Conservation (phyloP, 495 filamentous ascomycete genomes). For the Penicillium coprophilum region DNA sequence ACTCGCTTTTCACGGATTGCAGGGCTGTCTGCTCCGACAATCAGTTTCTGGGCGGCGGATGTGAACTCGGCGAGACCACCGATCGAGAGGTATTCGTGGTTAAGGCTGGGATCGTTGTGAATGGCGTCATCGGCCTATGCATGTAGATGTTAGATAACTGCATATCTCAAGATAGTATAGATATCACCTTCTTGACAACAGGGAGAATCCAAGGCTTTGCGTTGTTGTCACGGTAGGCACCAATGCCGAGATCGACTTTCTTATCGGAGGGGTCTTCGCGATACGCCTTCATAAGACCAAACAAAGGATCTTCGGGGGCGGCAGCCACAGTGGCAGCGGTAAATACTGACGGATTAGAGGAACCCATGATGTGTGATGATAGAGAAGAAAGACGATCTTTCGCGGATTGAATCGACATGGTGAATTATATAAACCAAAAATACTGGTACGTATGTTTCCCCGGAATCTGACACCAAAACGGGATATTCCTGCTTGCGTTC, state of each 20-base stretch:
- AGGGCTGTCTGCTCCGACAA: constrained; percentile 76
- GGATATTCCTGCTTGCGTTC: constrained; percentile 34
- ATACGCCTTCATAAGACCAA: constrained; percentile 88
- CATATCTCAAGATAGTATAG: constrained; percentile 17
- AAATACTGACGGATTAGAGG: constrained; percentile 63
- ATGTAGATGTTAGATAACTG: constrained; percentile 8
- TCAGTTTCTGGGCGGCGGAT: constrained; percentile 81
- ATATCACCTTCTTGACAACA: constrained; percentile 83
- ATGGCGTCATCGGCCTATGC: constrained; percentile 83
- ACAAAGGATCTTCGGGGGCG: constrained; percentile 93
- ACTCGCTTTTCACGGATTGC: constrained; percentile 83
- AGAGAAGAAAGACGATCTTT: constrained; percentile 42
- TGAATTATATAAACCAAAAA: constrained; percentile 12
- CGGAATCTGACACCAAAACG: constrained; percentile 28
- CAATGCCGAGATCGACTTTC: constrained; percentile 96
- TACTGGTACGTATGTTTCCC: constrained; percentile 11
- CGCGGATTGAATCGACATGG: constrained; percentile 25
- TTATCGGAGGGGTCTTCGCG: constrained; percentile 76
- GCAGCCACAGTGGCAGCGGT: constrained; percentile 76
- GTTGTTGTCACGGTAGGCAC: constrained; percentile 92
- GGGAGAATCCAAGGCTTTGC: constrained; percentile 98
- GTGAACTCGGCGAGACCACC: constrained; percentile 83
- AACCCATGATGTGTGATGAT: constrained; percentile 49
- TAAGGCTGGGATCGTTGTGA: constrained; percentile 80
- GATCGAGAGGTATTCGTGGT: constrained; percentile 99